Evolutionary conservation across 208 protist genomes (phyloP).

Genomic region (Zelonia costaricensis): DNA sequence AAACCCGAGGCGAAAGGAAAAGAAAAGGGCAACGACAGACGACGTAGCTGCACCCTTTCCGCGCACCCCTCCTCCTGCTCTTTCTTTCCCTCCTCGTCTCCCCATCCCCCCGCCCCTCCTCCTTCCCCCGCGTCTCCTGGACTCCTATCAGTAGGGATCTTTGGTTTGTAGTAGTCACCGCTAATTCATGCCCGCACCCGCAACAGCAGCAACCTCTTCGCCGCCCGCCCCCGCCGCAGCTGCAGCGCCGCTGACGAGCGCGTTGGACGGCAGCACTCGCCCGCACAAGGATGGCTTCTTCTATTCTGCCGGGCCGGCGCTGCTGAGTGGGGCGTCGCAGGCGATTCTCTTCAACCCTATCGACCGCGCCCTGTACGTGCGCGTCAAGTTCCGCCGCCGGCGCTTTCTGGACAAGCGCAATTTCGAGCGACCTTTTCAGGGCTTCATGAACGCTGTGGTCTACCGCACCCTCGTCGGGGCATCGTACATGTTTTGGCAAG

Average conservation of each 20-base stretch:
- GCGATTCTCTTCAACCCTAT: constrained; percentile 91
- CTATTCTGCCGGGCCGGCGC: constrained; percentile 62
- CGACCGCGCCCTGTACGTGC: constrained; percentile 89
- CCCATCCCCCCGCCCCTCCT: background rate
- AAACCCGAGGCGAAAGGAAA: too few species aligned
- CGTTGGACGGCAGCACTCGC: background rate
- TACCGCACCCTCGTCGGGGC: constrained; percentile 86
- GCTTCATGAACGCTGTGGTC: constrained; percentile 87
- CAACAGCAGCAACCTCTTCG: too few species aligned
- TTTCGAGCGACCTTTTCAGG: constrained; percentile 91
- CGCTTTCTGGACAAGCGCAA: constrained; percentile 83
- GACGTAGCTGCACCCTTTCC: too few species aligned
- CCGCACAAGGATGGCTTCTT: constrained; percentile 41
- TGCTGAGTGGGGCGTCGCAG: constrained; percentile 78
- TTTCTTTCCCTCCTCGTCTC: background rate
- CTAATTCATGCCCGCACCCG: too few species aligned
- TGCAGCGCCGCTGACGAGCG: background rate
- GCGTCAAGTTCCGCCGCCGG: constrained; percentile 69
- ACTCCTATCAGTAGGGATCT: background rate
- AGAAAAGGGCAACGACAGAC: too few species aligned
- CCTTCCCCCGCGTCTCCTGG: background rate
- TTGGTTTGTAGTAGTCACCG: too few species aligned
- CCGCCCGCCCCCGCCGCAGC: too few species aligned
- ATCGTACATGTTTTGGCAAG: constrained; percentile 92
- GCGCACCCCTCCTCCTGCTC: background rate